A percentile compares a stretch with the other conserved stretches of the same genome.
Conservation (phyloP, 2,329 filamentous ascomycete genomes). For the Aspergillus tanneri region DNA sequence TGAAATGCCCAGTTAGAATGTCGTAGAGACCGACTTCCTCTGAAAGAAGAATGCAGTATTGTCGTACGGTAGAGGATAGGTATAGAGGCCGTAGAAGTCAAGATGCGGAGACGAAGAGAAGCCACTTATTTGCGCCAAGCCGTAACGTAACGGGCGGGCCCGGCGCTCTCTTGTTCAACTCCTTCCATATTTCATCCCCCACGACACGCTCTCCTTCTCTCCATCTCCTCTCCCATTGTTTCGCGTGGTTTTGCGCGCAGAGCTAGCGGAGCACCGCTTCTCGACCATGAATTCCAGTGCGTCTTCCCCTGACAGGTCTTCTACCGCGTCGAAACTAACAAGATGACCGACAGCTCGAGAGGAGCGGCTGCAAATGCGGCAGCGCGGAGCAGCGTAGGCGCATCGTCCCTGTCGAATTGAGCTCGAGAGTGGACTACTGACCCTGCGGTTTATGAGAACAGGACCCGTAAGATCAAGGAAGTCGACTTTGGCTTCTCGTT, state of each 20-base stretch:
- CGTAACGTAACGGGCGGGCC: too few relatives aligned
- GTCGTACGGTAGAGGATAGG: too few relatives aligned
- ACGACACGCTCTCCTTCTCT: neutral
- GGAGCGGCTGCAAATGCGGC: slow-evolving; percentile 57
- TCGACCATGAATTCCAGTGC: slow-evolving; percentile 42
- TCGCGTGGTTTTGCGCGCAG: slow-evolving; percentile 32
- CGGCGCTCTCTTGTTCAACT: neutral
- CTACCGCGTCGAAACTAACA: slow-evolving; percentile 5
- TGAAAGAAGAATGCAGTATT: too few relatives aligned
- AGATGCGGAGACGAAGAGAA: too few relatives aligned
- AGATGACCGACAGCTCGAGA: slow-evolving; percentile 45
- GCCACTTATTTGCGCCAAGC: too few relatives aligned
- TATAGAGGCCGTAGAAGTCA: too few relatives aligned
- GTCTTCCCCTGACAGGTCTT: slow-evolving; percentile 9
- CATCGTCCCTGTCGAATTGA: slow-evolving; percentile 16
- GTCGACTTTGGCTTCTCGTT: slow-evolving; percentile 54
- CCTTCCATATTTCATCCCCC: neutral
- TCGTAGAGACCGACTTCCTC: neutral
- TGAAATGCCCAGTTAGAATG: neutral
- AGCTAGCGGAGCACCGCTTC: slow-evolving; percentile 32
- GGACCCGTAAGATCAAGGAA: slow-evolving; percentile 48
- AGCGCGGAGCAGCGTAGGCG: slow-evolving; percentile 57
- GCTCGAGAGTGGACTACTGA: slow-evolving; percentile 23
- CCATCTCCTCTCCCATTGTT: neutral
- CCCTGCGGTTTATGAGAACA: slow-evolving; percentile 26